Conservation (phyloP, 1,139 yeast genomes). For the Yamadazyma sp. region DNA sequence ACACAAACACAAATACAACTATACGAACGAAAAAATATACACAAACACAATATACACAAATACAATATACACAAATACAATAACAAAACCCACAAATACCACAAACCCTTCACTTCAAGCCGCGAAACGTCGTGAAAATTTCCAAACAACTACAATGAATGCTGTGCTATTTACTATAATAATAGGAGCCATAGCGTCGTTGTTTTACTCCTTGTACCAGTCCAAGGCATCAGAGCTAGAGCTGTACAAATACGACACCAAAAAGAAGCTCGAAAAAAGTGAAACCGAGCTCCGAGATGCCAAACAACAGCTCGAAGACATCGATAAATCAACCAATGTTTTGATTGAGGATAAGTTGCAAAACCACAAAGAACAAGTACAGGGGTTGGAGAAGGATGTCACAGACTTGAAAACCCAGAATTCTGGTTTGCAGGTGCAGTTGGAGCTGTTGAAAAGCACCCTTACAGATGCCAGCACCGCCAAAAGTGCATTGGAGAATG, state of each 20-base stretch:
- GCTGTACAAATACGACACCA: conserved; percentile 10
- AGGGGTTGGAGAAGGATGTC: conserved; percentile 3
- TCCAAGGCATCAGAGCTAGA: conserved; percentile 24
- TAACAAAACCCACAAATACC: too few species aligned
- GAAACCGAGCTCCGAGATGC: conserved; percentile 10
- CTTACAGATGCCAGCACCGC: background rate
- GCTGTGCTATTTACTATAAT: background rate
- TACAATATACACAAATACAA: too few species aligned
- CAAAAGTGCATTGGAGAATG: conserved; percentile 6
- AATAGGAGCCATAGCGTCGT: background rate
- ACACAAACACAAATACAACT: too few species aligned
- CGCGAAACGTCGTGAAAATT: background rate
- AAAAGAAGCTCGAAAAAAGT: conserved; percentile 11
- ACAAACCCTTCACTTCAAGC: background rate
- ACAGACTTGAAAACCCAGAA: conserved; percentile 4
- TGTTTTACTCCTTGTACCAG: conserved; percentile 19
- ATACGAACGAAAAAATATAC: too few species aligned
- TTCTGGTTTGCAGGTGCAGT: background rate
- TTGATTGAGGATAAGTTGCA: conserved; percentile 10
- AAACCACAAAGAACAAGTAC: conserved; percentile 4
- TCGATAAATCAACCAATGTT: conserved; percentile 10
- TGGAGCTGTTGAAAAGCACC: conserved; percentile 10
- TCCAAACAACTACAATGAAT: background rate
- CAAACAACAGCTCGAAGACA: conserved; percentile 10
- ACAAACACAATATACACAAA: too few species aligned